Conservation (phyloP, 495 filamentous ascomycete genomes). For the Penicillium malachiteum region DNA sequence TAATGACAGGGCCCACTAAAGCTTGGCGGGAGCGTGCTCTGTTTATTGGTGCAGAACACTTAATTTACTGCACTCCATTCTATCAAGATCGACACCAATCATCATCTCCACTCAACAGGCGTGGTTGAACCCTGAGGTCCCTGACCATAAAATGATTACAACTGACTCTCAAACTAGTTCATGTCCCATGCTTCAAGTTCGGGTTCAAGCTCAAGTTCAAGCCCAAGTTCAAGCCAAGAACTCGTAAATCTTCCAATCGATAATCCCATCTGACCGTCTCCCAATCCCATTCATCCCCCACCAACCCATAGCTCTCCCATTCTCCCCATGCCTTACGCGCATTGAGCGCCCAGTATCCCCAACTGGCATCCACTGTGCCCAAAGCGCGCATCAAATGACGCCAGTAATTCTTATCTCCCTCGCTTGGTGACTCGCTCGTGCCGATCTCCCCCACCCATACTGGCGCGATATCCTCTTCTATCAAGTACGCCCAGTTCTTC, state of each 20-base stretch:
- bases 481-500: constrained; percentile 60
- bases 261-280: constrained; percentile 49
- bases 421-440: constrained; percentile 43
- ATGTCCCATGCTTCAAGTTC: neutral
- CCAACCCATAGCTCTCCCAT: constrained; percentile 53
- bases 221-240: constrained; percentile 30
- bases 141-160: neutral
- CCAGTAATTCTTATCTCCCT: constrained; percentile 60
- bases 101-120: neutral
- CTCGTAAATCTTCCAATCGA: constrained; percentile 53
- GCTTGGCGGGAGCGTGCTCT: neutral
- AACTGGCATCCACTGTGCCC: constrained; percentile 54
- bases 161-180: neutral
- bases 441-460: constrained; percentile 65
- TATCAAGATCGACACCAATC: neutral
- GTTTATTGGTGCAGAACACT: neutral
- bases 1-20: neutral
- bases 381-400: constrained; percentile 54
- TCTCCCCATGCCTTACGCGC: constrained; percentile 54
- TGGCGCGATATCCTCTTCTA: constrained; percentile 55
- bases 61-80: neutral
- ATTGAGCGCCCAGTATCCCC: constrained; percentile 66
- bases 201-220: neutral
- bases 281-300: constrained; percentile 58
- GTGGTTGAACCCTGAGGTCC: neutral